Evolutionary conservation across 768 basidiomycete species (phyloP).

Genomic region (Neoboletus magnificus): DNA sequence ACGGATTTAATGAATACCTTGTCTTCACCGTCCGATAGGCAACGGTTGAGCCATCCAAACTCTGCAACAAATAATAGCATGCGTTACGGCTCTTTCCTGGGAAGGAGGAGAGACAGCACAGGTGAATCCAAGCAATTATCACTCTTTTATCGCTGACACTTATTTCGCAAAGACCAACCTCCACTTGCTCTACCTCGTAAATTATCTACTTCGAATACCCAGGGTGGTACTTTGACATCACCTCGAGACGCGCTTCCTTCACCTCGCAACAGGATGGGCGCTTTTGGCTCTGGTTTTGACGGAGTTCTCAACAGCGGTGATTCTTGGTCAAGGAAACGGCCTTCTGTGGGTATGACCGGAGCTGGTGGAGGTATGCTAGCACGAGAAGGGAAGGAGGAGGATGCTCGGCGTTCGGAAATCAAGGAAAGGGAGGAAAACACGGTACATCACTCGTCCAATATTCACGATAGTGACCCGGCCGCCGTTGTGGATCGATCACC

Average conservation of each 20-base stretch:
- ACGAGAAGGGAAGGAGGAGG: slow-evolving; percentile 41
- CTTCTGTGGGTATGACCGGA: slow-evolving; percentile 55
- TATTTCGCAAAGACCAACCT: slow-evolving; percentile 49
- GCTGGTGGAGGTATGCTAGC: slow-evolving; percentile 31
- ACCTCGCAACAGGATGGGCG: slow-evolving; percentile 59
- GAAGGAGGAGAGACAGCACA: slow-evolving; percentile 65
- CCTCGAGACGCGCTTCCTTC: slow-evolving; percentile 63
- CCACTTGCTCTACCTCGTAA: slow-evolving; percentile 58
- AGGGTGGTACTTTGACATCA: slow-evolving; percentile 45
- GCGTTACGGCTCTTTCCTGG: slow-evolving; percentile 56
- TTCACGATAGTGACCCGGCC: slow-evolving; percentile 7
- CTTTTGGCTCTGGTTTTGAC: slow-evolving; percentile 62
- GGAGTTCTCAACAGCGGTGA: slow-evolving; percentile 68
- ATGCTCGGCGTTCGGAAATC: slow-evolving; percentile 46
- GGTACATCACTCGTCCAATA: slow-evolving; percentile 2
- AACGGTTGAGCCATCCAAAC: slow-evolving; percentile 51
- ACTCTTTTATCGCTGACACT: slow-evolving; percentile 5
- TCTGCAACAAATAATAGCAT: slow-evolving; percentile 52
- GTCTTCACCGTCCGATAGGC: slow-evolving; percentile 55
- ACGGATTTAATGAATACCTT: slow-evolving; percentile 66
- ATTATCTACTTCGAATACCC: slow-evolving; percentile 62
- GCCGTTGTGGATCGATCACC: slow-evolving; percentile 7
- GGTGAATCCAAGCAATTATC: slow-evolving; percentile 38
- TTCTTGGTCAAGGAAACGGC: slow-evolving; percentile 65
- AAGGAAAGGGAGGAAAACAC: slow-evolving; percentile 55